Conservation (phyloP, 2,329 filamentous ascomycete species). For the Ophiostoma ips region DNA sequence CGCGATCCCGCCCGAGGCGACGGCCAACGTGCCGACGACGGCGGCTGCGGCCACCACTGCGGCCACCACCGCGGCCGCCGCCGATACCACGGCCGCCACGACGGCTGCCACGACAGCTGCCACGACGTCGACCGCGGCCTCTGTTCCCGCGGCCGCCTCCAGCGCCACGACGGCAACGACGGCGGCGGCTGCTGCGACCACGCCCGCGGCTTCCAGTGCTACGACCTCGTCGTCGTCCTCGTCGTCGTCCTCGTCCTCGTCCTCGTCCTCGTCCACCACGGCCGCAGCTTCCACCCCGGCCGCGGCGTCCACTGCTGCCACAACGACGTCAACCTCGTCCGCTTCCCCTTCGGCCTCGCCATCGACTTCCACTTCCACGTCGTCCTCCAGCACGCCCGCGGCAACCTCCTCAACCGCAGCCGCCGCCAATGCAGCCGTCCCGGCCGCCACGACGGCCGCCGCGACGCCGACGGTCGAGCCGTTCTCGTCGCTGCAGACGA, state of each 20-base stretch:
- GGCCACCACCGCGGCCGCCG: neutral
- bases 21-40: slow-evolving; percentile 5
- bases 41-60: neutral
- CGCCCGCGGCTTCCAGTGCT: neutral
- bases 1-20: slow-evolving; percentile 3
- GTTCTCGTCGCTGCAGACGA: slow-evolving; percentile 16
- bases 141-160: neutral
- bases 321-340: neutral
- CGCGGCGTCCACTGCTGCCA: neutral
- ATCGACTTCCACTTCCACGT: neutral
- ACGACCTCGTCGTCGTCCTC: neutral
- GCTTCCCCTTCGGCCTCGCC: neutral
- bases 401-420: neutral
- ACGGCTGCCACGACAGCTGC: slow-evolving; percentile 5
- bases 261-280: neutral
- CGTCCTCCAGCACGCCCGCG: neutral
- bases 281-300: neutral
- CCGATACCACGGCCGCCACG: neutral
- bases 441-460: neutral
- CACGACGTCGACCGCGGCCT: neutral
- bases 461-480: slow-evolving; percentile 6
- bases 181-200: neutral
- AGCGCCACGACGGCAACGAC: neutral
- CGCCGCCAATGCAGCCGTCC: neutral
- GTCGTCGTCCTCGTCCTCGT: neutral